Conservation (phyloP, 1,284 basidiomycete genomes). For the Rhizoctonia solani region DNA sequence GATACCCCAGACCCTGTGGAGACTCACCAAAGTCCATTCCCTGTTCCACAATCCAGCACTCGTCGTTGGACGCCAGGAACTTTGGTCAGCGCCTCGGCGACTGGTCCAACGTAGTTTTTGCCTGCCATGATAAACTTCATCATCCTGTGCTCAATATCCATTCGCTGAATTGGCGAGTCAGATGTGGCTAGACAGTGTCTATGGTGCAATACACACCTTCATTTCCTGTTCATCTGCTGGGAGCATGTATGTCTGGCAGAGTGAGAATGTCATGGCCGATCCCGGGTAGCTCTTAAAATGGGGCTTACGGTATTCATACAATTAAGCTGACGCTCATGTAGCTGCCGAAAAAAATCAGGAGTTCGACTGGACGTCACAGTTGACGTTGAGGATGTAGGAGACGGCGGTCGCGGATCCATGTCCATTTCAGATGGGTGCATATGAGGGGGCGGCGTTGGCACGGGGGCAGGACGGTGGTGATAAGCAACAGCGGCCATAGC, state of each 20-base stretch:
- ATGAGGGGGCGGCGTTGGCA: constrained; percentile 12
- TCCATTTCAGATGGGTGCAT: constrained; percentile 21
- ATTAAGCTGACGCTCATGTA: constrained; percentile 36
- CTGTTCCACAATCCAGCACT: constrained; percentile 70
- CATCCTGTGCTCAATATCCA: constrained; percentile 62
- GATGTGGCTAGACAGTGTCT: background rate
- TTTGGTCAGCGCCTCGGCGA: constrained; percentile 55
- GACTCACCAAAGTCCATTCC: constrained; percentile 68
- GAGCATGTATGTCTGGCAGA: constrained; percentile 53
- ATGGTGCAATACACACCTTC: constrained; percentile 54
- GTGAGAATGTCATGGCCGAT: background rate
- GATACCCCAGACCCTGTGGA: constrained; percentile 28
- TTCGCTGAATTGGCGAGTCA: constrained; percentile 51
- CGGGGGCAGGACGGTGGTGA: constrained; percentile 1
- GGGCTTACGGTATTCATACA: constrained; percentile 35
- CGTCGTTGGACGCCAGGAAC: constrained; percentile 49
- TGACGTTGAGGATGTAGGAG: constrained; percentile 35
- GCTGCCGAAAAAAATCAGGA: constrained; percentile 36
- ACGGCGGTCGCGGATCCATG: constrained; percentile 4
- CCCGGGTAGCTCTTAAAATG: background rate
- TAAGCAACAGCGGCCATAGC: constrained; percentile 22
- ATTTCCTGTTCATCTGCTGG: constrained; percentile 65
- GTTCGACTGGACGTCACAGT: constrained; percentile 34
- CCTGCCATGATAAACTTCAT: constrained; percentile 65
- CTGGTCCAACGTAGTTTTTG: constrained; percentile 65